Evolutionary conservation across 495 filamentous ascomycete genomes (phyloP), one percentile per base, ranked within the genome.

Genomic region (Monascus purpureus): DNA sequence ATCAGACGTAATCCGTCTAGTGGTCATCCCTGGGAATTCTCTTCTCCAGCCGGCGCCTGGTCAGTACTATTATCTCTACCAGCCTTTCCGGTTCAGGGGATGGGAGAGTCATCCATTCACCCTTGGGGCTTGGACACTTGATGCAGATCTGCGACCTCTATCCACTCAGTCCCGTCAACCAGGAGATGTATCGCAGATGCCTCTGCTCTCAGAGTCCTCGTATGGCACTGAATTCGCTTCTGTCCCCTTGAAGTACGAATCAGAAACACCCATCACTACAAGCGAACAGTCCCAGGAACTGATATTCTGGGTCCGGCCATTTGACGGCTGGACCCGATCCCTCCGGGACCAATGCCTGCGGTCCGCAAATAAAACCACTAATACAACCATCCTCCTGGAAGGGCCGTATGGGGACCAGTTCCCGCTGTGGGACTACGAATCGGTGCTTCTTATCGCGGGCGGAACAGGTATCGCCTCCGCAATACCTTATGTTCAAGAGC

Each of bases 81-180:
- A 68, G 14, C 66, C 67, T 0, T 55, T 60, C 30, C 50, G 57
- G 4, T 45, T 61, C 8, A 55, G 49, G 8, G 63, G 62, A 15
- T 75, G 71, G 68, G 66, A 75, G 37, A 72, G 57, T 31, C 73
- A 77, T 35, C 73, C 72, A 0, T 77, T 77, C 36, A 75, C 72
- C 0, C 44, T 75, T 4, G 69, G 66, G 2, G 42, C 48, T 13
- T 66, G 60, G 63, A 48, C 37, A 8, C 52, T 49, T 18, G 38
- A 51, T 16, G 11, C 26, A 5, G 11, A 1, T 7, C 16, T 8
- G 18, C 17, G 13, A 23, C 14, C 3, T 1, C 17, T 15, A 4
- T 15, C 11, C 11, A n/a, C 7, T n/a, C 3, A 30, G 9, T 12
- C 6, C 14, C 3, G 6, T n/a, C 8, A 30, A 6, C 14, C 20